Percentiles rank a stretch among this genome's conserved stretches.
These are phyloP conservation scores for Pichia eremophila DNA, from an alignment of 805 yeast species.

Conservation along the genomic window DNA sequence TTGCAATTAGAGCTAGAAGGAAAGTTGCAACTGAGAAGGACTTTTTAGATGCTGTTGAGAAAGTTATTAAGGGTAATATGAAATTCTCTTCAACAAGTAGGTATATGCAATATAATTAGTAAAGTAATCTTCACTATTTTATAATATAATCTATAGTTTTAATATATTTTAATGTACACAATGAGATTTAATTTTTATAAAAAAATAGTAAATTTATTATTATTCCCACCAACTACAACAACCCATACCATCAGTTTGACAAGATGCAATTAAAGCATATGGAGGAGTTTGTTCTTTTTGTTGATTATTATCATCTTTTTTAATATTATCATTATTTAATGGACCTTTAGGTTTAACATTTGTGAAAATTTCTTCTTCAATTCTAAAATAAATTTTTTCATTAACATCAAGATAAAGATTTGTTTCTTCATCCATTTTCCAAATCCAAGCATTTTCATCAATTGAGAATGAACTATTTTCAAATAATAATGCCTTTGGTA, in stretches of 20 bases:
- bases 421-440: slow-evolving; percentile 67
- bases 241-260: slow-evolving; percentile 96
- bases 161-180: too few species aligned
- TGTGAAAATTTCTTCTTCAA: slow-evolving; percentile 80
- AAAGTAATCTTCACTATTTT: too few species aligned
- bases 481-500: slow-evolving; percentile 75
- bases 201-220: background rate
- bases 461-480: slow-evolving; percentile 38
- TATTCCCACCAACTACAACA: slow-evolving; percentile 94
- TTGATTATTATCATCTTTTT: slow-evolving; percentile 26
- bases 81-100: slow-evolving; percentile 95
- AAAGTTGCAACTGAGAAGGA: slow-evolving; percentile 98
- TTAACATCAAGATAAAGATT: slow-evolving; percentile 79
- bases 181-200: too few species aligned
- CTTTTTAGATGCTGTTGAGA: slow-evolving; percentile 94
- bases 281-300: slow-evolving; percentile 51
- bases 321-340: slow-evolving; percentile 12
- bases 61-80: slow-evolving; percentile 96
- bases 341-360: slow-evolving; percentile 77
- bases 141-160: too few species aligned
- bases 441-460: slow-evolving; percentile 90
- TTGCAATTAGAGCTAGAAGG: slow-evolving; percentile 96
- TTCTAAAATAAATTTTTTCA: slow-evolving; percentile 84
- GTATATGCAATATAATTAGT: slow-evolving; percentile 92
- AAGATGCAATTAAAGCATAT: slow-evolving; percentile 77